Percentiles rank a stretch among this genome's conserved stretches.
Evolutionary conservation across 2,329 filamentous ascomycete genomes (phyloP).

Genomic region (Seiridium cupressi): DNA sequence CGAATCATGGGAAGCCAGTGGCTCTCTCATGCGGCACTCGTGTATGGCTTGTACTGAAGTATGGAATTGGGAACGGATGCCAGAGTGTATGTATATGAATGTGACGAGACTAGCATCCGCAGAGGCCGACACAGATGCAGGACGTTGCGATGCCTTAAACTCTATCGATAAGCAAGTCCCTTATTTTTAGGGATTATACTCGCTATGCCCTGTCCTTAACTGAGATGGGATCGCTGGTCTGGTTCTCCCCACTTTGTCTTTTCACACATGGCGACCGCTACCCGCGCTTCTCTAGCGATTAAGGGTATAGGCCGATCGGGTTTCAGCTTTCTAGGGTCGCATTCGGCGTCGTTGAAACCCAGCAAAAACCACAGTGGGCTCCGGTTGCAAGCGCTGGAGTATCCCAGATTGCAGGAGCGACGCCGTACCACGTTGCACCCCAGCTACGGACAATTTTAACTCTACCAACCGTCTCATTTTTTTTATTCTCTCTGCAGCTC

Average conservation of each 20-base stretch:
- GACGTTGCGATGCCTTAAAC: background rate
- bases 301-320: conserved; percentile 27
- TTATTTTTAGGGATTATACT: background rate
- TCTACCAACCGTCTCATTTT: conserved; percentile 4
- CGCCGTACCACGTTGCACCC: conserved; percentile 24
- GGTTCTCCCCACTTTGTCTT: conserved; percentile 13
- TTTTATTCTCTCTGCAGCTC: background rate
- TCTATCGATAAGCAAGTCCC: background rate
- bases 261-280: conserved; percentile 26
- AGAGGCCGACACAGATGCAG: background rate
- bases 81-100: no score
- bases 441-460: conserved; percentile 7
- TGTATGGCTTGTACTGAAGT: no score
- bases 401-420: conserved; percentile 25
- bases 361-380: conserved; percentile 12
- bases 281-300: conserved; percentile 26
- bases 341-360: conserved; percentile 24
- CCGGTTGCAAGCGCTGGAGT: background rate
- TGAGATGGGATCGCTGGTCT: background rate
- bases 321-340: conserved; percentile 23
- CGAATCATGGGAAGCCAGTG: no score
- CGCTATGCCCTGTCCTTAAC: background rate
- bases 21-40: no score
- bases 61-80: no score
- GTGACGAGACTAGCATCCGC: no score